Evolutionary conservation across 2,329 filamentous ascomycete species (phyloP), one percentile per base, ranked within the genome.

Genomic region (Beauveria caledonica): DNA sequence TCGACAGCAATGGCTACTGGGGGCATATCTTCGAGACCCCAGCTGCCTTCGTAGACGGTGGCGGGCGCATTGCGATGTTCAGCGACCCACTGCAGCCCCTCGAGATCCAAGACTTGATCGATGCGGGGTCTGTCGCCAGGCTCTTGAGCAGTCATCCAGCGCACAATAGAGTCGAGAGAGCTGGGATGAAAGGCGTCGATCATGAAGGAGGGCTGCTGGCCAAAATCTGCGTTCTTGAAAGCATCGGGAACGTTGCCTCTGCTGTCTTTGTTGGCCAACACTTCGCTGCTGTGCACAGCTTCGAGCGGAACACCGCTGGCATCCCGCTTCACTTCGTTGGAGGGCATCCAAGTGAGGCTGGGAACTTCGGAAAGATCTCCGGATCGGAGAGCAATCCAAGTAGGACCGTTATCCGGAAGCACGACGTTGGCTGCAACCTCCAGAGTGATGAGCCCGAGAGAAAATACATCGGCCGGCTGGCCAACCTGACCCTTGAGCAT

Each of bases 1-100:
- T 76, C 73, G n/a, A 64, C 64, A 5, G 70, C 67, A 42, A 73
- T 71, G 6, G 73, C 72, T 21, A 74, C 72, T 5, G 73, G 66
- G 36, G 77, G 70, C 54, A 79, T 73, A 57, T 82, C 79, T n/a
- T 77, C 86, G 36, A 93, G 93, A 4, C 94, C 94, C 89, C 92
- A 99, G 71, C 90, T 94, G 64, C 94, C 94, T 76, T 99, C 94
- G 67, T 89, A 99, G 58, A 99, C 86, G 0, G 92, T 97, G n/a
- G 94, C 94, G 49, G 92, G 90, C 11, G 92, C 90, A 60, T 88
- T 86, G 60, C 92, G 86, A 63, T 92, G 86, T 55, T 79, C 77
- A 59, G 86, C 83, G 36, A 95, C 88, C 89, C 94, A 99, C 63
- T 81, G 82, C 57, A 96, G 81, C 25, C 91, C 90, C 53, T 86